Percentiles rank a stretch among this genome's conserved stretches.
Evolutionary conservation across 148 eudicot species (phyloP).

Genomic region (Spergularia marina): DNA sequence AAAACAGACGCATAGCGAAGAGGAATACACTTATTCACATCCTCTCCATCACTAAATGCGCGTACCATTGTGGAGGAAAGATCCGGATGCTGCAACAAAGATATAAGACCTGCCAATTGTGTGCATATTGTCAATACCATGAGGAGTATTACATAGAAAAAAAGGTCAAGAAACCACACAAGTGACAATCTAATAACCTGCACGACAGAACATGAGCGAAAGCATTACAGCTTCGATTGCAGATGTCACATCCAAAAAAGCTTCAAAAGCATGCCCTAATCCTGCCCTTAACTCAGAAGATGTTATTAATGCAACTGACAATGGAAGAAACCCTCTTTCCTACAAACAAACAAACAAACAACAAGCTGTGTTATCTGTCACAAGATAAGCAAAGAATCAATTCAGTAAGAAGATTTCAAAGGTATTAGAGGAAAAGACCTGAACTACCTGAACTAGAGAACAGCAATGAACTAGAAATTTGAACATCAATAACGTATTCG

Average conservation of each 20-base stretch:
- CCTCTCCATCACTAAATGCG: constrained; percentile 63
- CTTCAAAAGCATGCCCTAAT: constrained; percentile 48
- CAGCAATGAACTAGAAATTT: background rate
- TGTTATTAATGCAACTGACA: constrained; percentile 81
- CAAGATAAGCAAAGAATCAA: constrained; percentile 14
- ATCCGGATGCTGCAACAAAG: constrained; percentile 81
- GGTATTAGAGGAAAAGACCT: background rate
- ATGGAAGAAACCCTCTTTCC: constrained; percentile 97
- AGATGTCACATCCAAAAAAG: constrained; percentile 62
- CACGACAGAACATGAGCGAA: constrained; percentile 77
- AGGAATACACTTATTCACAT: constrained; percentile 55
- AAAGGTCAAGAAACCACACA: background rate
- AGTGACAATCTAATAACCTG: constrained; percentile 53
- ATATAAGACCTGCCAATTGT: constrained; percentile 67
- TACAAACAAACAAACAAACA: constrained; percentile 29
- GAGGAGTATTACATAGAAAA: background rate
- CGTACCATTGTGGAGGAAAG: constrained; percentile 63
- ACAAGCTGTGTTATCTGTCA: constrained; percentile 4
- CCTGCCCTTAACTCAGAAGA: constrained; percentile 57
- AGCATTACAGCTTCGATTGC: constrained; percentile 68
- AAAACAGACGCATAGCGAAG: constrained; percentile 74
- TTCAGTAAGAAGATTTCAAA: background rate
- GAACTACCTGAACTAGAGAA: background rate
- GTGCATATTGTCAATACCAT: constrained; percentile 15
- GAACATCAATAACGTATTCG: background rate